A percentile compares a stretch with the other conserved stretches of the same genome.
Evolutionary conservation across 257 asterid species (phyloP).

Genomic region (Przewalskia tangutica): DNA sequence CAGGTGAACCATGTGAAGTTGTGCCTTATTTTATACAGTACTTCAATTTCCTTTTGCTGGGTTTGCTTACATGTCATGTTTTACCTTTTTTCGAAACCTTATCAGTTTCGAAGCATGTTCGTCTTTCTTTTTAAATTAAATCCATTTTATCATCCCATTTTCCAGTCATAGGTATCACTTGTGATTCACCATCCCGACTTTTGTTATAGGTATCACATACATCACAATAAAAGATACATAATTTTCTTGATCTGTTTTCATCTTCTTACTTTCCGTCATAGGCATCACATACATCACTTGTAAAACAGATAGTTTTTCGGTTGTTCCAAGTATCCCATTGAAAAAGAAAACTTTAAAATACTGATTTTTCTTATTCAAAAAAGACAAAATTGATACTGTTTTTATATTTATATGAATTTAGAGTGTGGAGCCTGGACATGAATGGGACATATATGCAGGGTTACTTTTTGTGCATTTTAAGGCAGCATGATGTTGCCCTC

Average conservation of each 20-base stretch:
- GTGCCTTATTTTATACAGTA: neutral
- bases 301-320: too few species aligned
- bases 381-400: neutral
- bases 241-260: neutral
- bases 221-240: too few species aligned
- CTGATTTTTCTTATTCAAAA: neutral
- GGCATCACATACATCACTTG: too few species aligned
- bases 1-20: neutral
- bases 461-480: neutral
- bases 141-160: too few species aligned
- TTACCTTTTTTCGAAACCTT: too few species aligned
- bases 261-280: neutral
- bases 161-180: too few species aligned
- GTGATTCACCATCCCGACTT: too few species aligned
- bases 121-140: too few species aligned
- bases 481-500: neutral
- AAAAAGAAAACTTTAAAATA: neutral
- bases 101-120: too few species aligned
- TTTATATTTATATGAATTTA: neutral
- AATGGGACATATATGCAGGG: neutral
- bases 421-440: neutral
- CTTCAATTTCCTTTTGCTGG: too few species aligned
- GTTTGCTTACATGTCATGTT: too few species aligned
- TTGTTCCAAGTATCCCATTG: neutral
- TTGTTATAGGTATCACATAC: too few species aligned